Evolutionary conservation across 768 basidiomycete species (phyloP).

Genomic region (Guyanaporus albipodus): DNA sequence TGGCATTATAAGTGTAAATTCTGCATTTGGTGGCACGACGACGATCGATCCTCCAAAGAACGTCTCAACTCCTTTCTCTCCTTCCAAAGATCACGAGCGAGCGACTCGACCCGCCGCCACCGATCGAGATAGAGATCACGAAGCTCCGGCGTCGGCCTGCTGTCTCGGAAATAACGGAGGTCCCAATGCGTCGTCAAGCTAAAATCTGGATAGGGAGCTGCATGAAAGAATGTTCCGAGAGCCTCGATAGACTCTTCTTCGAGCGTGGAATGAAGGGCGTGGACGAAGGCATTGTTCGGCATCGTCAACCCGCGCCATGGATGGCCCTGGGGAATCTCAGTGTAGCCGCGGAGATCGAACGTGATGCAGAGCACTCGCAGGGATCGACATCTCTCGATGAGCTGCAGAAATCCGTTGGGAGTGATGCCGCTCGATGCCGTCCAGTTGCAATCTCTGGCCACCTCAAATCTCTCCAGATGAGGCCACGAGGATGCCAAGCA

Average conservation of each 20-base stretch:
- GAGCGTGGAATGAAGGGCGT: slow-evolving; percentile 4
- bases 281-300: neutral
- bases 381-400: slow-evolving; percentile 13
- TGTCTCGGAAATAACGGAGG: neutral
- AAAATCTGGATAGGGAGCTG: slow-evolving; percentile 5
- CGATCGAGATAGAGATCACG: neutral
- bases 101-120: neutral
- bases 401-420: slow-evolving; percentile 5
- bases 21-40: no score
- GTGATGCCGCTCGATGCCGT: slow-evolving; percentile 4
- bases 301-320: slow-evolving; percentile 10
- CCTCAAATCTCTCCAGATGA: neutral
- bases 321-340: slow-evolving; percentile 3
- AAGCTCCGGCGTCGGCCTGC: neutral
- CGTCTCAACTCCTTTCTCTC: slow-evolving; percentile 2
- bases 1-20: no score
- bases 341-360: slow-evolving; percentile 9
- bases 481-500: slow-evolving; percentile 16
- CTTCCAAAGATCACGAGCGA: slow-evolving; percentile 2
- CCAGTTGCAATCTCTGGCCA: slow-evolving; percentile 5
- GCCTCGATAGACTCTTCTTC: slow-evolving; percentile 4
- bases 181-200: slow-evolving; percentile 1
- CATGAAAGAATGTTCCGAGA: slow-evolving; percentile 12
- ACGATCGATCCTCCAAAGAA: neutral
- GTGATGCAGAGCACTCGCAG: slow-evolving; percentile 3